These are phyloP conservation scores for Sordaria brevicollis DNA, from an alignment of 495 filamentous ascomycete genomes.

Conservation along the genomic window DNA sequence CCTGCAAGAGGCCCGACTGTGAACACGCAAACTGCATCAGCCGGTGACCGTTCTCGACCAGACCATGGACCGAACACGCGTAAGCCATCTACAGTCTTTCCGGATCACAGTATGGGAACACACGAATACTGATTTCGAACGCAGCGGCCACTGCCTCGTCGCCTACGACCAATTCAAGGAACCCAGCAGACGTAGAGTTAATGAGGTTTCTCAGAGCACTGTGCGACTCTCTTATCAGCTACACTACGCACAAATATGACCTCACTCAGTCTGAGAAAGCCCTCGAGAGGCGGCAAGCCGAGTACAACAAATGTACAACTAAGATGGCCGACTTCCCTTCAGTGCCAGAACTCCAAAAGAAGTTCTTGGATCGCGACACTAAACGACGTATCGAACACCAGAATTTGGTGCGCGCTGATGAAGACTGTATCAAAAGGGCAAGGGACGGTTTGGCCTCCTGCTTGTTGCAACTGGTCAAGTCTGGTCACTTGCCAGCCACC, in stretches of 20 bases:
- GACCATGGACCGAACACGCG: neutral
- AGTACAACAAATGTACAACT: slow-evolving; percentile 12
- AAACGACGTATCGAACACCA: neutral
- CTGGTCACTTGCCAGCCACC: neutral
- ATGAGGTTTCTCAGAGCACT: neutral
- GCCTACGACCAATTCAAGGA: neutral
- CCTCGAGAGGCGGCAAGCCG: slow-evolving; percentile 5
- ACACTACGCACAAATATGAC: neutral
- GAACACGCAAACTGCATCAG: neutral
- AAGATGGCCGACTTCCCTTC: slow-evolving; percentile 23
- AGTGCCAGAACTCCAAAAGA: slow-evolving; percentile 18
- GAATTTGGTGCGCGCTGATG: neutral
- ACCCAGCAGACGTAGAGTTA: neutral
- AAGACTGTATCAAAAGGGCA: neutral
- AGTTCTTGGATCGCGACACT: neutral
- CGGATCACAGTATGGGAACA: neutral
- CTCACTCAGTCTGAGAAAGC: slow-evolving; percentile 3
- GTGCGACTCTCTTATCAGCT: neutral
- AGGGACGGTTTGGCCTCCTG: neutral
- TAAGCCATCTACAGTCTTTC: neutral
- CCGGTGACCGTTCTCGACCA: neutral
- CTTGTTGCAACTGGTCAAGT: neutral
- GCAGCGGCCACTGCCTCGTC: neutral
- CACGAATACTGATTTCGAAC: neutral
- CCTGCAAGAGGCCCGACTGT: neutral